A percentile compares a stretch with the other conserved stretches of the same genome.
Conservation (phyloP, 305 asterid species). For the Euphrasia arctica region DNA sequence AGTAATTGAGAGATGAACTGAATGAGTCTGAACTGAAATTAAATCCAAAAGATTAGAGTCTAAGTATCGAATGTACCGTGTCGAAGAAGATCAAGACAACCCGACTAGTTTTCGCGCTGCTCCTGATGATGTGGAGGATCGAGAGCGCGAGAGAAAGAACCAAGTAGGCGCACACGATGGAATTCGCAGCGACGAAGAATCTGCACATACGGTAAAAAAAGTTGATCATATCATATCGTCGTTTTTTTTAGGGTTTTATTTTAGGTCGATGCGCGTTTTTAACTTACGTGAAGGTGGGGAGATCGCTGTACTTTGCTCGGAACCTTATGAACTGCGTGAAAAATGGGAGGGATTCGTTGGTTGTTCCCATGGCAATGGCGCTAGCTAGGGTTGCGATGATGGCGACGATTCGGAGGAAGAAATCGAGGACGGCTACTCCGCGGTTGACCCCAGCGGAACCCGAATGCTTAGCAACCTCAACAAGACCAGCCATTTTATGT, state of each 20-base stretch:
- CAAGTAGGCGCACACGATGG: conserved; percentile 50
- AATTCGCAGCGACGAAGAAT: conserved; percentile 64
- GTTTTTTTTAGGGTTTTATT: not conserved
- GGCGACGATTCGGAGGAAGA: conserved; percentile 42
- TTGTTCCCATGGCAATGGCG: conserved; percentile 57
- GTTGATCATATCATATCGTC: not conserved
- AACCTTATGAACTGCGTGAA: conserved; percentile 48
- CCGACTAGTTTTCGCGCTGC: conserved; percentile 40
- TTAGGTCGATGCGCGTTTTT: not conserved
- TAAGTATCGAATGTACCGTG: conserved; percentile 33
- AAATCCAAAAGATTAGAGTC: no score
- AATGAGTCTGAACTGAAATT: no score
- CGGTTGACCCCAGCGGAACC: conserved; percentile 30
- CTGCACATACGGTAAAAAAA: conserved; percentile 21
- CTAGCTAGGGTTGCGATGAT: conserved; percentile 50
- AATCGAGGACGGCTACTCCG: conserved; percentile 47
- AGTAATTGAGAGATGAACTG: no score
- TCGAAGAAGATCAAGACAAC: conserved; percentile 56
- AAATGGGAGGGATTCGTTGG: conserved; percentile 39
- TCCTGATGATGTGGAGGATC: conserved; percentile 55
- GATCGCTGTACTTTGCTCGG: conserved; percentile 42
- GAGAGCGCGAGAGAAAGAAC: conserved; percentile 57
- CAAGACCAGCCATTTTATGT: conserved; percentile 28
- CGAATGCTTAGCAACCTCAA: conserved; percentile 30
- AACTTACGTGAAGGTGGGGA: conserved; percentile 61